phyloP scores from a whole-genome alignment of 169 alveolate genomes.

The Cryptosporidium xiaoi region DNA sequence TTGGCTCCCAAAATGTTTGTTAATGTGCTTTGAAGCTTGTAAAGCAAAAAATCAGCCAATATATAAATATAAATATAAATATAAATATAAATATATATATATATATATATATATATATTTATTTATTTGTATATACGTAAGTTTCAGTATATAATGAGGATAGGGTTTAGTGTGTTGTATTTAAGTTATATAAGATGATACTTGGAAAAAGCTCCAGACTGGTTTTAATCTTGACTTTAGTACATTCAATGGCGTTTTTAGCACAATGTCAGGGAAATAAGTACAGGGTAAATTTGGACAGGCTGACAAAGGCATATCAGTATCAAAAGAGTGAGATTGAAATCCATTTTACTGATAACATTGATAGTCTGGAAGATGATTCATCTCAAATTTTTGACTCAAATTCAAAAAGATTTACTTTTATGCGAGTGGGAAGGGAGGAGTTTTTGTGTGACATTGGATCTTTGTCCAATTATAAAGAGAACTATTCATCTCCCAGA shows the following conservation, averaged over 20 bases:
- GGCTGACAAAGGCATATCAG: conserved; percentile 23
- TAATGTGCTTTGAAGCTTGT: too few species aligned
- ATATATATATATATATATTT: too few species aligned
- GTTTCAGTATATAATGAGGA: too few species aligned
- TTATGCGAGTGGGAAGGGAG: conserved; percentile 18
- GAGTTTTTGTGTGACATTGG: conserved; percentile 12
- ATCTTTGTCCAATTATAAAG: background rate
- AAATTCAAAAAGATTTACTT: background rate
- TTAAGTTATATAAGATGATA: too few species aligned
- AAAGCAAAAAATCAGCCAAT: too few species aligned
- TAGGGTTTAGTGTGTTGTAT: too few species aligned
- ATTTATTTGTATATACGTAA: too few species aligned
- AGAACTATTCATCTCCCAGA: background rate
- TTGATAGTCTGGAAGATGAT: background rate
- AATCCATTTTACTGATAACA: conserved; percentile 20
- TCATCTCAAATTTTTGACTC: background rate
- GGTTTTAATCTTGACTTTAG: background rate
- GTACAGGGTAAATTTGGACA: conserved; percentile 50
- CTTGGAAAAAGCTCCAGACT: too few species aligned
- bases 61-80: too few species aligned
- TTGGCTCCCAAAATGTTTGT: too few species aligned
- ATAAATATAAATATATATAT: too few species aligned
- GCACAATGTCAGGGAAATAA: conserved; percentile 22
- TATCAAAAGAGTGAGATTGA: conserved; percentile 45
- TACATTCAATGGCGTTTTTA: background rate